Evolutionary conservation across 305 asterid genomes (phyloP).

Genomic region (Striga hermonthica): DNA sequence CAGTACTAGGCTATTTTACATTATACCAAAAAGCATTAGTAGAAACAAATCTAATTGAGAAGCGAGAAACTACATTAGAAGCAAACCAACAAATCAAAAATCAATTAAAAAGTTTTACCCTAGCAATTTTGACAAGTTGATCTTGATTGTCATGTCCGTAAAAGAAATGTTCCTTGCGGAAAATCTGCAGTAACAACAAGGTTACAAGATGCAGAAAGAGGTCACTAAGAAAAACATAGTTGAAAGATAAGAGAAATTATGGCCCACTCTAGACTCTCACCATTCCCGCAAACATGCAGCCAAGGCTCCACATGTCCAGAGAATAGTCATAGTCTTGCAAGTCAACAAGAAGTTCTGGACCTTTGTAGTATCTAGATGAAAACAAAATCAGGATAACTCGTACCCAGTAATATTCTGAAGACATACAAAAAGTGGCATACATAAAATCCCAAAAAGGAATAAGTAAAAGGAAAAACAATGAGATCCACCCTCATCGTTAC

Average conservation of each 20-base stretch:
- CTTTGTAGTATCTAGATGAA: slow-evolving; percentile 41
- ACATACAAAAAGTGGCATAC: slow-evolving; percentile 13
- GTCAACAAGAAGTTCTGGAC: slow-evolving; percentile 52
- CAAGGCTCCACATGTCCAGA: slow-evolving; percentile 56
- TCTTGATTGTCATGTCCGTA: slow-evolving; percentile 49
- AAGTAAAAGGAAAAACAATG: not conserved
- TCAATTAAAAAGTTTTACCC: slow-evolving; percentile 31
- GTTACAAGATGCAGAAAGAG: slow-evolving; percentile 24
- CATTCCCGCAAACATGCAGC: slow-evolving; percentile 65
- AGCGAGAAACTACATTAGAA: not conserved
- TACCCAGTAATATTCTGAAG: slow-evolving; percentile 1
- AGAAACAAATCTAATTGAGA: slow-evolving; percentile 1
- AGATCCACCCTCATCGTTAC: not conserved
- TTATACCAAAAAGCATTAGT: not conserved
- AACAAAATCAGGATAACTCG: slow-evolving; percentile 12
- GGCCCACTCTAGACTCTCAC: slow-evolving; percentile 31
- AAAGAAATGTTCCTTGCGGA: slow-evolving; percentile 48
- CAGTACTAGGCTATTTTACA: not conserved
- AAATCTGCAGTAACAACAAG: slow-evolving; percentile 35
- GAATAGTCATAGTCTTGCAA: slow-evolving; percentile 60
- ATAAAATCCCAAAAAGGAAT: not conserved
- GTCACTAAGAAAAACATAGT: not conserved
- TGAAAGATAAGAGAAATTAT: not conserved
- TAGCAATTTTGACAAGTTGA: slow-evolving; percentile 50
- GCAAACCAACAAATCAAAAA: not conserved